Evolutionary conservation across 2,329 filamentous ascomycete species (phyloP), one percentile per base, ranked within the genome.

Genomic region (Lachnellula hyalina): DNA sequence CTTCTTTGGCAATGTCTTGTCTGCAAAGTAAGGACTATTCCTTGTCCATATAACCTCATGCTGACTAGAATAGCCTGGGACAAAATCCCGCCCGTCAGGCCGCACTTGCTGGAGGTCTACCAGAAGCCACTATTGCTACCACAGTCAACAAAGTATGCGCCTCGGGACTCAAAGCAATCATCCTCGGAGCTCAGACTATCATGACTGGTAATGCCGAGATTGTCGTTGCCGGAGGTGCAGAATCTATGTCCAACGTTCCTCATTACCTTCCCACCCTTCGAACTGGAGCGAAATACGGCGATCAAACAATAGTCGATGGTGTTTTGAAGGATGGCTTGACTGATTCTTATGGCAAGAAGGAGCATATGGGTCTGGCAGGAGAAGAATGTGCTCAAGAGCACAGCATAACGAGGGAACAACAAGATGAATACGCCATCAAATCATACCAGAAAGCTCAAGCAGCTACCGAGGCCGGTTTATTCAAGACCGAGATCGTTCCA

Each of bases 71-170:
- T 65, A 96, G 92, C 73, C 82, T 97, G 65, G 94, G 94, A 62
- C 94, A 99, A 77, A 96, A 95, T 71, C 94, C 95, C 63, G 92
- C 94, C 65, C 87, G 94, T 68, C 94, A 99, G 78, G 95, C 89
- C 74, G 90, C 92, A 67, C 82, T 99, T 68, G 84, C 86, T 67
- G 94, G 90, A 68, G 94, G 94, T 60, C 89, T 99, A 62, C 77
- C 84, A 52, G 81, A 95, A 61, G 81, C 82, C 52, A 89, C 88
- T 61, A 83, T 95, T 65, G 89, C 87, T 75, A 99, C 94, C 46
- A 96, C 92, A 51, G 84, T 99, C 70, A 99, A 99, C 86, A 99
- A 99, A 80, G 94, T 99, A 71, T 99, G 94, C 82, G 94, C 94
- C 61, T 96, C 92, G 9, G 86, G 87, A 45, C 78, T 96, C 71